These are phyloP conservation scores for Candida frijolesensis DNA, from an alignment of 1,139 yeast species.

Conservation along the genomic window DNA sequence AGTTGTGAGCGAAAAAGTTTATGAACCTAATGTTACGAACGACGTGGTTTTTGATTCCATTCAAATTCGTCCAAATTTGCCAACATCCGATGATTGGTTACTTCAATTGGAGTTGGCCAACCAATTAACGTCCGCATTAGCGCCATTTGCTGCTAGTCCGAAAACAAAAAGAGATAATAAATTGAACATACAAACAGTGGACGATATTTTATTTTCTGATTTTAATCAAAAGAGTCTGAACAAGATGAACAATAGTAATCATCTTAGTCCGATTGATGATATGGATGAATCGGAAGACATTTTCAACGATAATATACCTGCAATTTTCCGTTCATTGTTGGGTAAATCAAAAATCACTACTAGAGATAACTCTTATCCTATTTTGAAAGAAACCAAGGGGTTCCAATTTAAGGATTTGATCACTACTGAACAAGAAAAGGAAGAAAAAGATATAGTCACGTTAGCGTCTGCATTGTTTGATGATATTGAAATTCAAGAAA, in stretches of 20 bases:
- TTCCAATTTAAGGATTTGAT: constrained; percentile 17
- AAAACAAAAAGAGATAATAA: constrained; percentile 17
- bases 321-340: constrained; percentile 23
- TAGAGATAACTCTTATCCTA: constrained; percentile 31
- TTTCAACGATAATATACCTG: constrained; percentile 22
- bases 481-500: constrained; percentile 4
- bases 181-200: constrained; percentile 38
- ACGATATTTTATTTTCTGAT: constrained; percentile 57
- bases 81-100: constrained; percentile 63
- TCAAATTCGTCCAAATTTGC: constrained; percentile 38
- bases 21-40: constrained; percentile 59
- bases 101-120: constrained; percentile 62
- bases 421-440: constrained; percentile 8
- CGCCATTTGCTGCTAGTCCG: constrained; percentile 26
- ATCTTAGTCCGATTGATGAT: constrained; percentile 18
- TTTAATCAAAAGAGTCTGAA: constrained; percentile 32
- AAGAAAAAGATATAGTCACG: constrained; percentile 11
- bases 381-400: constrained; percentile 20
- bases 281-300: constrained; percentile 18
- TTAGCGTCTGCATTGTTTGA: constrained; percentile 27
- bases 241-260: constrained; percentile 28
- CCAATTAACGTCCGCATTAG: constrained; percentile 51
- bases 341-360: constrained; percentile 21
- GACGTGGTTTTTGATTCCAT: constrained; percentile 35
- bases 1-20: constrained; percentile 62